Evolutionary conservation across 345 rosid genomes (phyloP).

Genomic region (Populus nigra): DNA sequence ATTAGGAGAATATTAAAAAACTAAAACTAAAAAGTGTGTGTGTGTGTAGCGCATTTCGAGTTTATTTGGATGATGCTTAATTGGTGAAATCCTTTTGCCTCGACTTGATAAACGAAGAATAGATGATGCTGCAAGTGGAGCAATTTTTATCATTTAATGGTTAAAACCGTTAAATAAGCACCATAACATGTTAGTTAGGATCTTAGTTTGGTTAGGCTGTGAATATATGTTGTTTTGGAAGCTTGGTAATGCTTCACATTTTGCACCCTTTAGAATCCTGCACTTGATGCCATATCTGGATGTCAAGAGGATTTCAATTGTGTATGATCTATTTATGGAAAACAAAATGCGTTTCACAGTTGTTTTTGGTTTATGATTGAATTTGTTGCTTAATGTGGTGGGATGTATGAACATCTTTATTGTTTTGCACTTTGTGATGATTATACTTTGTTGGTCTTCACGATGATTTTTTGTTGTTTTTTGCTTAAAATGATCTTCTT

Average conservation of each 20-base stretch:
- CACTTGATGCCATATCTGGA: not conserved
- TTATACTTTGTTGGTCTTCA: not conserved
- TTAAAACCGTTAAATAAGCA: not conserved
- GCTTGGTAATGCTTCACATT: not conserved
- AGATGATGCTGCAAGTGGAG: not conserved
- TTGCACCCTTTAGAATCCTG: not conserved
- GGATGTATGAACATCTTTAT: not conserved
- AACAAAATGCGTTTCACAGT: not conserved
- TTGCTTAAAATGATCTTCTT: not conserved
- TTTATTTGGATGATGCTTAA: not conserved
- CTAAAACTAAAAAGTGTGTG: not conserved
- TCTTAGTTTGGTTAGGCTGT: not conserved
- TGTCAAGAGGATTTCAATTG: not conserved
- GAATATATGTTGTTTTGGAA: not conserved
- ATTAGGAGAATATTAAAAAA: not conserved
- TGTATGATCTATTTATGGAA: not conserved
- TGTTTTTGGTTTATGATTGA: not conserved
- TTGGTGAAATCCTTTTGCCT: not conserved
- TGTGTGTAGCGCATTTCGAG: not conserved
- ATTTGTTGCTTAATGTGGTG: not conserved
- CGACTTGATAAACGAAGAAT: not conserved
- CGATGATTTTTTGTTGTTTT: not conserved
- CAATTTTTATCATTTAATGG: not conserved
- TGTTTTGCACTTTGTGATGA: not conserved
- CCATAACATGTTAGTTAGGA: not conserved